These are phyloP conservation scores for Cladorrhinum samala DNA, from an alignment of 495 filamentous ascomycete species.

Conservation along the genomic window DNA sequence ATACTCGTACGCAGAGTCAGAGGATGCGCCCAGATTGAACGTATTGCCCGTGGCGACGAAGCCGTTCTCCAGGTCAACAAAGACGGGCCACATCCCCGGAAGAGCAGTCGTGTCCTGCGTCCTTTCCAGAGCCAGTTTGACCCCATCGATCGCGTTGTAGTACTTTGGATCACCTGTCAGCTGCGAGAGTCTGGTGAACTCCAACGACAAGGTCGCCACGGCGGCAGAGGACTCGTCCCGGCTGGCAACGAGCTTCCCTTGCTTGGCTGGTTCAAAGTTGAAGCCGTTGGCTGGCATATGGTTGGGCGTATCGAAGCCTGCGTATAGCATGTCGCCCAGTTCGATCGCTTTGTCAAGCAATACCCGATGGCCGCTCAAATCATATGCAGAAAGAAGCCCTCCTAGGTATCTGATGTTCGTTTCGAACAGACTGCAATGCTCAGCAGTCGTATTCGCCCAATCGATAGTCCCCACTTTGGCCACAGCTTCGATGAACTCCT, in stretches of 20 bases:
- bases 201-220: constrained; percentile 69
- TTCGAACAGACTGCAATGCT: constrained; percentile 63
- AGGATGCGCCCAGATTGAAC: constrained; percentile 65
- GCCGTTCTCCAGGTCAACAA: constrained; percentile 48
- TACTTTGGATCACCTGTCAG: constrained; percentile 74
- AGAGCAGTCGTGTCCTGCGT: constrained; percentile 61
- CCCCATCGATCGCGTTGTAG: constrained; percentile 74
- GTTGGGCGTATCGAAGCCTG: constrained; percentile 84
- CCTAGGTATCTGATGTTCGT: constrained; percentile 75
- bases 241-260: constrained; percentile 48
- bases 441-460: constrained; percentile 60
- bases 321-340: constrained; percentile 75
- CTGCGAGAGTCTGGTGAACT: constrained; percentile 82
- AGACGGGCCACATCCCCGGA: constrained; percentile 77
- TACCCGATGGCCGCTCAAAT: constrained; percentile 53
- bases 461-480: constrained; percentile 64
- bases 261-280: constrained; percentile 47
- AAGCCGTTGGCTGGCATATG: constrained; percentile 76
- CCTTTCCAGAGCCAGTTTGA: constrained; percentile 65
- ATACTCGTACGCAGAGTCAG: constrained; percentile 87
- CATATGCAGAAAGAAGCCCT: constrained; percentile 70
- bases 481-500: constrained; percentile 76
- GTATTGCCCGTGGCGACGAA: constrained; percentile 24
- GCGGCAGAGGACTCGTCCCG: constrained; percentile 49
- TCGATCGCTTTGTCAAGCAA: constrained; percentile 75